A percentile compares a stretch with the other conserved stretches of the same genome.
These are phyloP conservation scores for Kwoniella dejecticola DNA, from an alignment of 768 basidiomycete genomes.

Conservation along the genomic window DNA sequence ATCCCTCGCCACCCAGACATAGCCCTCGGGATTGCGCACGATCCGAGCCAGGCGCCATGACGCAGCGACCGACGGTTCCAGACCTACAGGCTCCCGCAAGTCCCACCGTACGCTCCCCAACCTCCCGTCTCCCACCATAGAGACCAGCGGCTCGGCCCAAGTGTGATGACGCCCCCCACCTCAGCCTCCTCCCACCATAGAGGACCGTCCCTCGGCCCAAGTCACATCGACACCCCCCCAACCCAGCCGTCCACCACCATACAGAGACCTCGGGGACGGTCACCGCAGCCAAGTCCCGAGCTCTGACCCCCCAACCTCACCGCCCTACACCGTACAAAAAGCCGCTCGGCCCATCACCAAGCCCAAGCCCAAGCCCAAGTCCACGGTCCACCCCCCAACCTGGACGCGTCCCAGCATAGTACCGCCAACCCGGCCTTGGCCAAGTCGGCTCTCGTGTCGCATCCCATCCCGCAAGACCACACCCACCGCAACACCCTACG, in stretches of 20 bases:
- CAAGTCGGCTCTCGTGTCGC: background rate
- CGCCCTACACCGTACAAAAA: background rate
- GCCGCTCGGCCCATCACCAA: background rate
- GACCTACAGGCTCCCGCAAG: background rate
- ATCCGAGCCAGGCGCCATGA: conserved; percentile 7
- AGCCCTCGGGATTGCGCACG: conserved; percentile 4
- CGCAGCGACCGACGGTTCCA: background rate
- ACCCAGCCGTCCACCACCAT: background rate
- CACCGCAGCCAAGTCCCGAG: too few species aligned
- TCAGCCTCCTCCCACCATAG: too few species aligned
- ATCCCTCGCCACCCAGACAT: background rate
- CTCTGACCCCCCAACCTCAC: background rate
- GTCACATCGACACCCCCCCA: background rate
- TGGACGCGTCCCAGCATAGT: background rate
- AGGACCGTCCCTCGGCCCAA: background rate
- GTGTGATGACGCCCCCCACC: background rate
- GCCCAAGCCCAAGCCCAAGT: too few species aligned
- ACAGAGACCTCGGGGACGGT: too few species aligned
- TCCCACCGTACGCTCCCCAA: background rate
- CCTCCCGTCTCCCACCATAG: background rate
- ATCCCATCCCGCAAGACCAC: background rate
- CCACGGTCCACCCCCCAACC: too few species aligned
- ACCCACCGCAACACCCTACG: background rate
- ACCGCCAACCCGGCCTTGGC: background rate
- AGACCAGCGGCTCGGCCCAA: background rate